phyloP scores from a whole-genome alignment of 768 basidiomycete species.

The Boletus eberwhitei region DNA sequence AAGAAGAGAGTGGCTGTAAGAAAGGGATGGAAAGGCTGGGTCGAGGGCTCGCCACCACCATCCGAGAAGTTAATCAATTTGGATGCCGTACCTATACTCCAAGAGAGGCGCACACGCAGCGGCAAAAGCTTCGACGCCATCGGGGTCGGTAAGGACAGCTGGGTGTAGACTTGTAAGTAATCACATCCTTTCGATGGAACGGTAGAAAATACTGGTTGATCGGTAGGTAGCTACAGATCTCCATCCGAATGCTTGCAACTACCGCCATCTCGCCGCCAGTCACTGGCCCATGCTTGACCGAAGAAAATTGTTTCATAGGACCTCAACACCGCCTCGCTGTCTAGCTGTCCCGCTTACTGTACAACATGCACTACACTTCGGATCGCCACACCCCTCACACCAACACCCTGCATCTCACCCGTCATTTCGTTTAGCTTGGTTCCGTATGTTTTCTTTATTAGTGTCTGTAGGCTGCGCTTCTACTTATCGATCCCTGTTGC shows the following conservation, averaged over 20 bases:
- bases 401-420: conserved; percentile 20
- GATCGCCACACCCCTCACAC: conserved; percentile 15
- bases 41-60: conserved; percentile 79
- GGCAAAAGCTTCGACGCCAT: conserved; percentile 85
- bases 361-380: conserved; percentile 22
- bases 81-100: conserved; percentile 65
- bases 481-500: conserved; percentile 31
- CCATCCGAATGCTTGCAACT: neutral
- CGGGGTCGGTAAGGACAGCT: conserved; percentile 71
- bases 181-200: conserved; percentile 34
- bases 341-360: conserved; percentile 20
- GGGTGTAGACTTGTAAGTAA: conserved; percentile 59
- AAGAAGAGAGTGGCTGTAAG: conserved; percentile 62
- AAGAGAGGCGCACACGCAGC: conserved; percentile 75
- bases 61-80: conserved; percentile 81
- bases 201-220: conserved; percentile 47
- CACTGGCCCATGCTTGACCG: conserved; percentile 4
- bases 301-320: conserved; percentile 11
- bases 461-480: conserved; percentile 24
- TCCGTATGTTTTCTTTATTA: conserved; percentile 26
- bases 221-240: conserved; percentile 1
- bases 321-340: conserved; percentile 11
- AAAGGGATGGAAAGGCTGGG: conserved; percentile 92
- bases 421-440: conserved; percentile 16
- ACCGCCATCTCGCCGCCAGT: neutral